Conservation (phyloP, 495 filamentous ascomycete species). For the Penicillium samsonianum region DNA sequence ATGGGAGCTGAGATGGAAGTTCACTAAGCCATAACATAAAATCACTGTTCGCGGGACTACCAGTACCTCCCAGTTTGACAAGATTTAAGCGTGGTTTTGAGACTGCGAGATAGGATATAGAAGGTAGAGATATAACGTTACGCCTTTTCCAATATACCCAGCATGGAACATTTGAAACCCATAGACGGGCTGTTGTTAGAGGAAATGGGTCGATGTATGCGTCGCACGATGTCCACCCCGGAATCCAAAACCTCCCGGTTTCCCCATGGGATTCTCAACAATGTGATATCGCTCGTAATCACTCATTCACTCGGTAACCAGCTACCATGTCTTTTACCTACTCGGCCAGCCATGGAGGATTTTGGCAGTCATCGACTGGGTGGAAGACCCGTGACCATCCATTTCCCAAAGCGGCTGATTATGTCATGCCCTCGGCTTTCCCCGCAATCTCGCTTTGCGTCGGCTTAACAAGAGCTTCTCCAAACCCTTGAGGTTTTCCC, state of each 20-base stretch:
- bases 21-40: not conserved
- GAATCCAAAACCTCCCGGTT: not conserved
- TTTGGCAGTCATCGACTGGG: not conserved
- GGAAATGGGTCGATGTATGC: not conserved
- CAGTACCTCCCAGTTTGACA: too few relatives aligned
- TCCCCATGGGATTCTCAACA: not conserved
- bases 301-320: not conserved
- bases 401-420: slow-evolving; percentile 16
- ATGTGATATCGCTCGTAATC: not conserved
- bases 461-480: slow-evolving; percentile 33
- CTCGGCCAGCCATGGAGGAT: not conserved
- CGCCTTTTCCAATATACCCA: not conserved
- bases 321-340: not conserved
- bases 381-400: not conserved
- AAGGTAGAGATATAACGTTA: not conserved
- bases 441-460: slow-evolving; percentile 50
- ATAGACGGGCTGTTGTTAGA: not conserved
- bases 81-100: not conserved
- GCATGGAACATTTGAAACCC: not conserved
- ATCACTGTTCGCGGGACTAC: not conserved
- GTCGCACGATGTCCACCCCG: not conserved
- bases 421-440: slow-evolving; percentile 32
- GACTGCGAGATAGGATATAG: not conserved
- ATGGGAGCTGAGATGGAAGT: not conserved
- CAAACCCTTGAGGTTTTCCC: slow-evolving; percentile 12